A percentile compares a stretch with the other conserved stretches of the same genome.
Evolutionary conservation across 192 early-diverging fungal species (phyloP).

Genomic region (Radiomyces spectabilis): DNA sequence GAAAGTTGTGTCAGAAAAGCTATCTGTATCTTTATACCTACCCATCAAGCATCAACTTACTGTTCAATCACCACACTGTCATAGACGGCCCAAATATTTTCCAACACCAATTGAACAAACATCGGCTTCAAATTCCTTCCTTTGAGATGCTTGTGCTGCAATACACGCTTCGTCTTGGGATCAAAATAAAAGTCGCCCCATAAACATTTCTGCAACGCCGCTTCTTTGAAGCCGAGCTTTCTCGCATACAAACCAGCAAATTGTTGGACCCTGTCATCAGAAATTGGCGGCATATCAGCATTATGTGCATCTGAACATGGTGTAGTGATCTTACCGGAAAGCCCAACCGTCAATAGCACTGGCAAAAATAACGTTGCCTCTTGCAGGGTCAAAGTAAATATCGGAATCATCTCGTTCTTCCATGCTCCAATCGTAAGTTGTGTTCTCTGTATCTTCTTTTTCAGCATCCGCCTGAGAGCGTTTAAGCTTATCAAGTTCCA

Average conservation of each 20-base stretch:
- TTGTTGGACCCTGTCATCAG: slow-evolving; percentile 60
- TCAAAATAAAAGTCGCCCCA: slow-evolving; percentile 99
- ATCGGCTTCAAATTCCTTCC: slow-evolving; percentile 83
- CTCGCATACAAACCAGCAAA: slow-evolving; percentile 89
- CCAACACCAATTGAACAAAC: slow-evolving; percentile 93
- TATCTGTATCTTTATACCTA: no score
- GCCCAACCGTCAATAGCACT: slow-evolving; percentile 98
- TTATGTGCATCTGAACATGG: neutral
- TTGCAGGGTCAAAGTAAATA: slow-evolving; percentile 92
- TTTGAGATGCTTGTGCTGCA: slow-evolving; percentile 79
- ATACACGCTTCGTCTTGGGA: slow-evolving; percentile 86
- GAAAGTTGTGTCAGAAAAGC: neutral
- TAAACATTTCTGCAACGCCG: slow-evolving; percentile 67
- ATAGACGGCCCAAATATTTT: slow-evolving; percentile 94
- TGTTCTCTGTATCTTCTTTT: slow-evolving; percentile 41
- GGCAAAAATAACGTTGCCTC: slow-evolving; percentile 95
- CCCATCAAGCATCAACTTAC: no score
- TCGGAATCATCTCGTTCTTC: slow-evolving; percentile 90
- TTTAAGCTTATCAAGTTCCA: slow-evolving; percentile 28
- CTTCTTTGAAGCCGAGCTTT: slow-evolving; percentile 81
- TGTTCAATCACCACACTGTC: slow-evolving; percentile 62
- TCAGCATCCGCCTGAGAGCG: slow-evolving; percentile 1
- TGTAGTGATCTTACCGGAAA: slow-evolving; percentile 51
- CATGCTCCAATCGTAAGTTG: slow-evolving; percentile 68
- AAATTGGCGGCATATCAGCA: neutral